Evolutionary conservation across 176 grass and related monocot genomes (phyloP).

Genomic region (Triticum urartu): DNA sequence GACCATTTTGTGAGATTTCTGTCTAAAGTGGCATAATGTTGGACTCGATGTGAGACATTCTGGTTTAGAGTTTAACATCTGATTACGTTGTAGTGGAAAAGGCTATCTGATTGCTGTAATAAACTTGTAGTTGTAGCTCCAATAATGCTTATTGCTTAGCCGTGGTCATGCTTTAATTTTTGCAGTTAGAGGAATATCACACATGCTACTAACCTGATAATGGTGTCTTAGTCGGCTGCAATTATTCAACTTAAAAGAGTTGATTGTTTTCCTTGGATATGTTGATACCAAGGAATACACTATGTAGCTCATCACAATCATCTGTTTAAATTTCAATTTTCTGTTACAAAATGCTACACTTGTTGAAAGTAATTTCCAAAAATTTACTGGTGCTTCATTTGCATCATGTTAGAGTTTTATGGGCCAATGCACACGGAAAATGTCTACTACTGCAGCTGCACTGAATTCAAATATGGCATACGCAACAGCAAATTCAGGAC

Average conservation of each 20-base stretch:
- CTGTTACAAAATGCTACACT: not conserved
- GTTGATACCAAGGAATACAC: not conserved
- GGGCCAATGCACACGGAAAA: slow-evolving; percentile 58
- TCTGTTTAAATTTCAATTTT: not conserved
- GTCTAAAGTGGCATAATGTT: not conserved
- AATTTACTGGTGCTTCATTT: not conserved
- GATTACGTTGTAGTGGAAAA: not conserved
- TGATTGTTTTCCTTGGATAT: not conserved
- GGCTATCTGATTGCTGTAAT: not conserved
- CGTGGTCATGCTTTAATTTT: not conserved
- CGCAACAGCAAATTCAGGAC: slow-evolving; percentile 54
- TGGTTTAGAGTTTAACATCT: not conserved
- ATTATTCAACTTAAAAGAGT: not conserved
- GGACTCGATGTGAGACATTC: not conserved
- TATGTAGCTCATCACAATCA: not conserved
- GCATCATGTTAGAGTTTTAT: slow-evolving; percentile 35
- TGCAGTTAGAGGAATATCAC: not conserved
- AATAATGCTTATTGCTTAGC: not conserved
- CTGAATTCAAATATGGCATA: slow-evolving; percentile 38
- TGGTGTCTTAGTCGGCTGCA: not conserved
- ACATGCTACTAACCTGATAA: not conserved
- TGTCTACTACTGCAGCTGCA: slow-evolving; percentile 47
- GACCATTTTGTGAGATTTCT: not conserved
- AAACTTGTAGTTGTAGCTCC: not conserved
- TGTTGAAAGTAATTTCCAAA: not conserved